Percentiles rank a stretch among this genome's conserved stretches.
These are phyloP conservation scores for Larix sibirica DNA, from an alignment of 83 land plant species.

Conservation along the genomic window DNA sequence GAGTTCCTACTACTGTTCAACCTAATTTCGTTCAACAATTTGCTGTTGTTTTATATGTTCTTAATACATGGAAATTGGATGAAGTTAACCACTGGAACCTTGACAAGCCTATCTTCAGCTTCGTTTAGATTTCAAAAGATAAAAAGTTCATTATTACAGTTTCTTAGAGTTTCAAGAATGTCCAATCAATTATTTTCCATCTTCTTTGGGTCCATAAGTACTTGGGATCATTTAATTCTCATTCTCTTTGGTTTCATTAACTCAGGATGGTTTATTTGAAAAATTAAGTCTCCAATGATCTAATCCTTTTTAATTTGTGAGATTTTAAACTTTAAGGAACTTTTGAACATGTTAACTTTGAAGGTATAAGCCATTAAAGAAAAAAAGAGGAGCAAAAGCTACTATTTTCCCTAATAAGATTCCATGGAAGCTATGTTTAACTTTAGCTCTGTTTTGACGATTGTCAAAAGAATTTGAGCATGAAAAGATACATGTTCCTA, in stretches of 20 bases:
- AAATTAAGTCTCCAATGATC: background rate
- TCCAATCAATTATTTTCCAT: background rate
- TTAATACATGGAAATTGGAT: background rate
- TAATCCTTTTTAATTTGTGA: background rate
- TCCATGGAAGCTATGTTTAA: background rate
- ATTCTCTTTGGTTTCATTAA: background rate
- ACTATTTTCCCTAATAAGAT: background rate
- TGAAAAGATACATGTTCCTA: background rate
- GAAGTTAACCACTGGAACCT: background rate
- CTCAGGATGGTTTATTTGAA: background rate
- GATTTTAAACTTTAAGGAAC: background rate
- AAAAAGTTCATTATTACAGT: constrained; percentile 5
- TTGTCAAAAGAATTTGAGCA: background rate
- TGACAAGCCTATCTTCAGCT: background rate
- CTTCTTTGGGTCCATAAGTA: background rate
- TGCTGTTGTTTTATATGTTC: background rate
- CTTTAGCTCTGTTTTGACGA: background rate
- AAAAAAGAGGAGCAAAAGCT: background rate
- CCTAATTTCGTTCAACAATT: background rate
- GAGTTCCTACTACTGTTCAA: background rate
- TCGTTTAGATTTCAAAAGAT: background rate
- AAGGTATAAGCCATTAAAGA: background rate
- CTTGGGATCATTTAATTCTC: background rate
- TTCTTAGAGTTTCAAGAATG: background rate
- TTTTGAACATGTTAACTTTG: background rate